A percentile compares a stretch with the other conserved stretches of the same genome.
Conservation (phyloP, 192 early-diverging fungal species). For the Backusella westeae region DNA sequence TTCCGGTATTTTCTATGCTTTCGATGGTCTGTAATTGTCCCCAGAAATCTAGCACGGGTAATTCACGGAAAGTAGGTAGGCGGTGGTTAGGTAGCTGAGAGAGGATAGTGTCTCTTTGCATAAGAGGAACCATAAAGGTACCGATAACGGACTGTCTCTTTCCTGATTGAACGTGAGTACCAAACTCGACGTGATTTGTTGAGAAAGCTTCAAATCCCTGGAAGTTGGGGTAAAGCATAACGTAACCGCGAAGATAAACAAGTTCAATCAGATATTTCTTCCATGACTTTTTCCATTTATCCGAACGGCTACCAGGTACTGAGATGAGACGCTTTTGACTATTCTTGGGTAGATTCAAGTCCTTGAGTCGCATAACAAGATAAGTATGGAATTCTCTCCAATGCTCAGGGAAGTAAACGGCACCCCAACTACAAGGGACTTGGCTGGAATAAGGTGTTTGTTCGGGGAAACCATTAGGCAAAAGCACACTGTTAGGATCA, state of each 20-base stretch:
- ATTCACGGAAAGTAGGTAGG: conserved; percentile 41
- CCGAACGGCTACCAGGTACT: conserved; percentile 52
- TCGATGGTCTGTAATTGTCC: conserved; percentile 46
- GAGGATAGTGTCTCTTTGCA: conserved; percentile 46
- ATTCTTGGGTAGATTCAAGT: conserved; percentile 36
- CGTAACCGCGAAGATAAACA: conserved; percentile 58
- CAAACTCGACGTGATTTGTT: conserved; percentile 61
- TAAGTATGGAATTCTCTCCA: conserved; percentile 62
- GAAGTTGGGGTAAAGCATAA: conserved; percentile 65
- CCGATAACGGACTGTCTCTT: conserved; percentile 37
- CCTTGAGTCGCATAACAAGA: conserved; percentile 45
- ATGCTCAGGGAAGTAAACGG: conserved; percentile 59
- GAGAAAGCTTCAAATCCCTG: conserved; percentile 55
- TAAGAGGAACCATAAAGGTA: conserved; percentile 55
- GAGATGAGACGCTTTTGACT: conserved; percentile 39
- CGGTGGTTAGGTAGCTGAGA: conserved; percentile 48
- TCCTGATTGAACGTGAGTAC: conserved; percentile 52
- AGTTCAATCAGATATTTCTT: conserved; percentile 61
- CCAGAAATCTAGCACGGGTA: conserved; percentile 56
- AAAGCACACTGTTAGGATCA: conserved; percentile 45
- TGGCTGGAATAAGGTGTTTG: conserved; percentile 55
- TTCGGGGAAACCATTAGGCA: conserved; percentile 39
- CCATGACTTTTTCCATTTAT: conserved; percentile 62
- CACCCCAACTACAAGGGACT: conserved; percentile 64
- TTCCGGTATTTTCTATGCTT: conserved; percentile 41